phyloP scores from a whole-genome alignment of 805 yeast species.

The Naumovozyma dairenensis region DNA sequence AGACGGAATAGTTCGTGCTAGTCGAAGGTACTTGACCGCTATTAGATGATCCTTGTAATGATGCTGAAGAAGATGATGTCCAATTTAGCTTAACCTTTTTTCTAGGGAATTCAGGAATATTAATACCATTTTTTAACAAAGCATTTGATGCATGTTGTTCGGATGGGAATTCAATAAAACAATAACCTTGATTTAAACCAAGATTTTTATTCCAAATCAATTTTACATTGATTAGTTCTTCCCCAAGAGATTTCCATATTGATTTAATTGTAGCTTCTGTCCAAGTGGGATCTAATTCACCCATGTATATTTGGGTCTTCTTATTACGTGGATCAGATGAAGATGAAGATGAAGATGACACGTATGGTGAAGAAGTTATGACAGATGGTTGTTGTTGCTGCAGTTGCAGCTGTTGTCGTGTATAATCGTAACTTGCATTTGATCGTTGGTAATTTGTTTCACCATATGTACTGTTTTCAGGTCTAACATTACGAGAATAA shows the following conservation, averaged over 20 bases:
- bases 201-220: constrained; percentile 55
- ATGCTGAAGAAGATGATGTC: constrained; percentile 39
- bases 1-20: constrained; percentile 50
- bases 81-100: constrained; percentile 63
- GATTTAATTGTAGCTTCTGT: constrained; percentile 56
- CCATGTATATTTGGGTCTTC: constrained; percentile 61
- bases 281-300: constrained; percentile 80
- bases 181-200: constrained; percentile 55
- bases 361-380: too few species aligned
- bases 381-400: neutral
- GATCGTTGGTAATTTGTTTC: neutral
- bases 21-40: constrained; percentile 5
- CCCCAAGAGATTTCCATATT: constrained; percentile 68
- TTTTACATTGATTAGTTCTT: constrained; percentile 47
- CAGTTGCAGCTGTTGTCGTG: neutral
- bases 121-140: constrained; percentile 53
- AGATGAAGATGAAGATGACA: too few species aligned
- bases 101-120: constrained; percentile 49
- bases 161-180: constrained; percentile 67
- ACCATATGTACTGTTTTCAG: neutral
- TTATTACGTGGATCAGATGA: too few species aligned
- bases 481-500: neutral
- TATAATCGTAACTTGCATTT: too few species aligned
- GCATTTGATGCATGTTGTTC: constrained; percentile 57
- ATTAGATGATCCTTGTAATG: neutral